Evolutionary conservation across 345 rosid species (phyloP).

Genomic region (Brassica rapa): DNA sequence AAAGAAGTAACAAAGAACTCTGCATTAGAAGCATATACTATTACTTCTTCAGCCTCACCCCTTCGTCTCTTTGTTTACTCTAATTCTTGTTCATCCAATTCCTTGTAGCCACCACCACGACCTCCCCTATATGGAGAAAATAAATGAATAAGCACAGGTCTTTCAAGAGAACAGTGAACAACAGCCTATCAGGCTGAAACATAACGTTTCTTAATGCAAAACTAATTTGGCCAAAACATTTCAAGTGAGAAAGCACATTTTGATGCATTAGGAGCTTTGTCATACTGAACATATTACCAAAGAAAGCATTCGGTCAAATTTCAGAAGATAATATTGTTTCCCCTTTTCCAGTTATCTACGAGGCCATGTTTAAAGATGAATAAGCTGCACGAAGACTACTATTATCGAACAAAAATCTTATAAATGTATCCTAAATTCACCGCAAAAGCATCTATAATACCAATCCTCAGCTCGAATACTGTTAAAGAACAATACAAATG

Average conservation of each 20-base stretch:
- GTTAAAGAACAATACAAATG: constrained; percentile 7
- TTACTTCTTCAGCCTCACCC: constrained; percentile 91
- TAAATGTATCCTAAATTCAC: background rate
- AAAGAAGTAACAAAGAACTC: background rate
- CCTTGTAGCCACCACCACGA: constrained; percentile 84
- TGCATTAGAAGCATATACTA: constrained; percentile 14
- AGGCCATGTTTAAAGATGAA: background rate
- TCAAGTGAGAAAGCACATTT: background rate
- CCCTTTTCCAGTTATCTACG: background rate
- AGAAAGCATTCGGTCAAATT: background rate
- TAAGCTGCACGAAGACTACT: background rate
- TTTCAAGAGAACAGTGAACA: constrained; percentile 4
- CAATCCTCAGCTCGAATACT: background rate
- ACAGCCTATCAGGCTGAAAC: background rate
- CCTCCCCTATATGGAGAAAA: constrained; percentile 69
- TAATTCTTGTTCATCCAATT: constrained; percentile 49
- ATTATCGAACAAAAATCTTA: background rate
- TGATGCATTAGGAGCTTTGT: background rate
- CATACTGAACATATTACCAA: background rate
- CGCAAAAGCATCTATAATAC: background rate
- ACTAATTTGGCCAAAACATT: background rate
- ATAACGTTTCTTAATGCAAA: background rate
- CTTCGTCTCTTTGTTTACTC: constrained; percentile 94
- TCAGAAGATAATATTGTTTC: background rate
- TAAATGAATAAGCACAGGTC: background rate